Conservation (phyloP, 345 rosid species). For the Firmiana major region DNA sequence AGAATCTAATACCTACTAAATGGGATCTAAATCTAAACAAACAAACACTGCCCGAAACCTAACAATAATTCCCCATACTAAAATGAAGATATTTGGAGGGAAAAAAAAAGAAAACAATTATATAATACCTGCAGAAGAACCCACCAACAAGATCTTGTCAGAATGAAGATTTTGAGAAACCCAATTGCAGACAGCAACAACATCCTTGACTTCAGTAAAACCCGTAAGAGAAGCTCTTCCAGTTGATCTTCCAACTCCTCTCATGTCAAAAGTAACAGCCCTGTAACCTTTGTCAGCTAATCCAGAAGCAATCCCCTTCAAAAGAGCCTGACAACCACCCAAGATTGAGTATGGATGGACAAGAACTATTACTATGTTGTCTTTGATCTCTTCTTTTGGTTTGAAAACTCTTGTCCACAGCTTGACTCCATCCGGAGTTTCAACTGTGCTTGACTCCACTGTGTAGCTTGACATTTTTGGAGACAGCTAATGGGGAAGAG, state of each 20-base stretch:
- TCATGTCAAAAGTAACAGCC: slow-evolving; percentile 86
- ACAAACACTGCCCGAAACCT: not conserved
- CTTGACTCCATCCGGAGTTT: slow-evolving; percentile 48
- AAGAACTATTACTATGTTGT: slow-evolving; percentile 54
- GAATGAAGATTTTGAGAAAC: slow-evolving; percentile 40
- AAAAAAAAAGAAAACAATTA: not conserved
- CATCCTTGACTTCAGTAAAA: slow-evolving; percentile 74
- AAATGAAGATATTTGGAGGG: not conserved
- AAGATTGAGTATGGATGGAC: slow-evolving; percentile 87
- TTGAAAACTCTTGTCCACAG: slow-evolving; percentile 59
- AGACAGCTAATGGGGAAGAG: not conserved
- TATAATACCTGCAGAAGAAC: slow-evolving; percentile 84
- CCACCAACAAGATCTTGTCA: slow-evolving; percentile 72
- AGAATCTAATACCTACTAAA: not conserved
- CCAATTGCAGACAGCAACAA: slow-evolving; percentile 78
- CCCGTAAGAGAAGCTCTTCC: slow-evolving; percentile 83
- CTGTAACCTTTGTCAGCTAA: slow-evolving; percentile 54
- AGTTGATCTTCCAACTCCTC: slow-evolving; percentile 87
- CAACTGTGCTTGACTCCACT: slow-evolving; percentile 49
- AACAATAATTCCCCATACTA: not conserved
- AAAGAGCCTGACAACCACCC: slow-evolving; percentile 80
- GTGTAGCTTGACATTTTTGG: slow-evolving; percentile 35
- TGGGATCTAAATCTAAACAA: slow-evolving; percentile 31
- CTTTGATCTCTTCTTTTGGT: slow-evolving; percentile 37
- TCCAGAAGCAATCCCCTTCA: slow-evolving; percentile 70